A percentile compares a stretch with the other conserved stretches of the same genome.
Conservation (phyloP, 345 rosid genomes). For the Theobroma cacao region DNA sequence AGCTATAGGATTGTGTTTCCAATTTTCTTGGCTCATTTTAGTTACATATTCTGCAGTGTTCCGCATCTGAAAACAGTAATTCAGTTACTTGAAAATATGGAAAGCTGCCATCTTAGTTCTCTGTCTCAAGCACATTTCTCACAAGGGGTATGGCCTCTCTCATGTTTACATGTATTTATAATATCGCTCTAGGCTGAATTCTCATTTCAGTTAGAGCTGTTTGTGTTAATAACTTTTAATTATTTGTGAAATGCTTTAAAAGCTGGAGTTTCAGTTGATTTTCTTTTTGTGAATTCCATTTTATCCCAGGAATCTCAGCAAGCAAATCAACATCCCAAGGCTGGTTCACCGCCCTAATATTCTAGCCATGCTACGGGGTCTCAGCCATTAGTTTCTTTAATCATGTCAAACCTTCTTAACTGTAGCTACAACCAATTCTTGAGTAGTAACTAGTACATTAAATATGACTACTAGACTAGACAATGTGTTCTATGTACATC, state of each 20-base stretch:
- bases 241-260: background rate
- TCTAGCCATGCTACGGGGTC: background rate
- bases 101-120: slow-evolving; percentile 50
- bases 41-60: slow-evolving; percentile 38
- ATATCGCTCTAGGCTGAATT: background rate
- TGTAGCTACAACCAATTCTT: background rate
- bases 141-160: slow-evolving; percentile 1
- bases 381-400: background rate
- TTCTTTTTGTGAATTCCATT: background rate
- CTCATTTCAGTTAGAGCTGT: background rate
- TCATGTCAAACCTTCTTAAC: background rate
- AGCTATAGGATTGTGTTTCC: background rate
- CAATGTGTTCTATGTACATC: background rate
- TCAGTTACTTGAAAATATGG: slow-evolving; percentile 65
- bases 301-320: background rate
- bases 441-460: background rate
- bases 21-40: slow-evolving; percentile 2
- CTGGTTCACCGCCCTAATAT: background rate
- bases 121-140: slow-evolving; percentile 31
- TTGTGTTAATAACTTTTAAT: background rate
- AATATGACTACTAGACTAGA: background rate
- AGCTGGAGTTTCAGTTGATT: background rate
- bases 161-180: background rate
- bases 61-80: slow-evolving; percentile 56
- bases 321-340: background rate